Conservation (phyloP, 2,329 filamentous ascomycete genomes). For the Lecanicillium sp. region DNA sequence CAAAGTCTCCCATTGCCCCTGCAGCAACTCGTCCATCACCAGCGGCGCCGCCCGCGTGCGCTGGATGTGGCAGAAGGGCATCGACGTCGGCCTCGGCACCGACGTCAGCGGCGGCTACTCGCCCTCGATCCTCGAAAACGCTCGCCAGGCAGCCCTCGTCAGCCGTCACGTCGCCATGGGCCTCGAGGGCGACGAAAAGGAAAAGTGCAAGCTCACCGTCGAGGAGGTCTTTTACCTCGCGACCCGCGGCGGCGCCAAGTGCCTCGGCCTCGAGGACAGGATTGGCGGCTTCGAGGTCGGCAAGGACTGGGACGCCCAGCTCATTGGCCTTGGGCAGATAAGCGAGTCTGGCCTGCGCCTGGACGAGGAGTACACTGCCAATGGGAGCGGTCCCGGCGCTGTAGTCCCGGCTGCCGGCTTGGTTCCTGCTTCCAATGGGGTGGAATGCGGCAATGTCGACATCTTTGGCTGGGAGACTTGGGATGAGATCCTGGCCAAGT, state of each 20-base stretch:
- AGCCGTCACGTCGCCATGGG: slow-evolving; percentile 62
- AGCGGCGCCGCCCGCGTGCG: slow-evolving; percentile 72
- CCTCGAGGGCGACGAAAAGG: slow-evolving; percentile 23
- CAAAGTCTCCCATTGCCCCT: slow-evolving; percentile 79
- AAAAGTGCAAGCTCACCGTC: slow-evolving; percentile 62
- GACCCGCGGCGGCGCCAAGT: slow-evolving; percentile 77
- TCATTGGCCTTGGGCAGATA: slow-evolving; percentile 56
- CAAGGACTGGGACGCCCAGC: slow-evolving; percentile 85
- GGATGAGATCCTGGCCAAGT: slow-evolving; percentile 83
- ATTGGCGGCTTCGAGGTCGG: slow-evolving; percentile 80
- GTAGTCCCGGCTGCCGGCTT: slow-evolving; percentile 3
- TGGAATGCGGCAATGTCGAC: slow-evolving; percentile 61
- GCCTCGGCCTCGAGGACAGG: slow-evolving; percentile 62
- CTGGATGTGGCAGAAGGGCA: slow-evolving; percentile 61
- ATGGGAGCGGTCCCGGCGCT: slow-evolving; percentile 1
- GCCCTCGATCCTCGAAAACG: slow-evolving; percentile 73
- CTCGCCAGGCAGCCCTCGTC: slow-evolving; percentile 70
- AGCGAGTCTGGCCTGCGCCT: slow-evolving; percentile 28
- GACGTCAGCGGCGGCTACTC: slow-evolving; percentile 87
- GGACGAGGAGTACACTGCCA: slow-evolving; percentile 12
- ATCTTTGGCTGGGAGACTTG: slow-evolving; percentile 88
- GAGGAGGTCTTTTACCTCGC: slow-evolving; percentile 82
- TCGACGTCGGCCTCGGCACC: slow-evolving; percentile 79
- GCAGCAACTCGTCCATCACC: slow-evolving; percentile 74
- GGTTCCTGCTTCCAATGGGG: slow-evolving; percentile 11